phyloP scores from a whole-genome alignment of 805 yeast species.

The Candida glaebosa region DNA sequence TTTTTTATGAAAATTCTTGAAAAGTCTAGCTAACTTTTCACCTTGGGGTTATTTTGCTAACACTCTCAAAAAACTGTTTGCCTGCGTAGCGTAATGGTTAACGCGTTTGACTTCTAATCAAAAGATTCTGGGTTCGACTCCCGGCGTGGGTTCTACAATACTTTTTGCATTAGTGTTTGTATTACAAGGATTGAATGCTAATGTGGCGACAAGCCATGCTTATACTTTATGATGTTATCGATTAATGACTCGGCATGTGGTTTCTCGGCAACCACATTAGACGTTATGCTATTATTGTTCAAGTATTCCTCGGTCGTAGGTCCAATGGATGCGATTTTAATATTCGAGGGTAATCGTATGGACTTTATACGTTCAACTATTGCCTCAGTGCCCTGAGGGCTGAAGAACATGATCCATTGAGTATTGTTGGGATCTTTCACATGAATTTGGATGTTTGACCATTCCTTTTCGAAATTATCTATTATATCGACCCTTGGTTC shows the following conservation, averaged over 20 bases:
- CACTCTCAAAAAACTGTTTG: too few species aligned
- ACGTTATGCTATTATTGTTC: constrained; percentile 46
- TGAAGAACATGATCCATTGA: constrained; percentile 81
- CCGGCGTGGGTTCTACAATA: constrained; percentile 42
- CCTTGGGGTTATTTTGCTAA: too few species aligned
- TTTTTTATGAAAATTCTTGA: too few species aligned
- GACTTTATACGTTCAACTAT: constrained; percentile 45
- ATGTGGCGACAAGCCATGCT: too few species aligned
- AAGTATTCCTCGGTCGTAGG: constrained; percentile 82
- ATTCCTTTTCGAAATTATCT: constrained; percentile 25
- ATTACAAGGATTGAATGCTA: neutral
- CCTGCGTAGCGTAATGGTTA: constrained; percentile 65
- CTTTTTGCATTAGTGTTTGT: too few species aligned
- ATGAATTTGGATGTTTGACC: constrained; percentile 1
- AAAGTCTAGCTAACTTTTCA: too few species aligned
- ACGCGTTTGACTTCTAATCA: constrained; percentile 68
- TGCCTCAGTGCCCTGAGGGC: constrained; percentile 80
- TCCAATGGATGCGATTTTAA: constrained; percentile 78
- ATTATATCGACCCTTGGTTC: constrained; percentile 42
- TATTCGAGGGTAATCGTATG: constrained; percentile 9
- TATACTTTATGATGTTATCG: constrained; percentile 24
- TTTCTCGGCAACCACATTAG: constrained; percentile 61
- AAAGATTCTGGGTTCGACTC: constrained; percentile 66
- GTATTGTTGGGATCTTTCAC: constrained; percentile 9
- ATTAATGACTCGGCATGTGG: constrained; percentile 68